A percentile compares a stretch with the other conserved stretches of the same genome.
These are phyloP conservation scores for Neoscytalidium dimidiatum DNA, from an alignment of 2,329 filamentous ascomycete genomes.

Conservation along the genomic window DNA sequence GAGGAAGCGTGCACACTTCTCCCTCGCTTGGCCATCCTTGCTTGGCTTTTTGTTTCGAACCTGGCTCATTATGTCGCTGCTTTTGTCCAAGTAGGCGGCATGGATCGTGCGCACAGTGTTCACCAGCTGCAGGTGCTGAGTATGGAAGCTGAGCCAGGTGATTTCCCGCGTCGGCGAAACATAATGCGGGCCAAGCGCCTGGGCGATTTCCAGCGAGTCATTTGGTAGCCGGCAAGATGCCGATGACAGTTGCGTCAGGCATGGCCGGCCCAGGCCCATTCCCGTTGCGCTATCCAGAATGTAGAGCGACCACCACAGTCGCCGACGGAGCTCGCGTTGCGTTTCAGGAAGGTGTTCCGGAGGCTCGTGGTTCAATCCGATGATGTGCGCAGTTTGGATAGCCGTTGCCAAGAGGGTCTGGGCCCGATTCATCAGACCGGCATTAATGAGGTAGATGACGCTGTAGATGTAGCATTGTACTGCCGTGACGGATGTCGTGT, in stretches of 20 bases:
- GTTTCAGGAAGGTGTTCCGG: slow-evolving; percentile 32
- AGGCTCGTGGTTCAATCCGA: slow-evolving; percentile 54
- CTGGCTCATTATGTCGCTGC: slow-evolving; percentile 25
- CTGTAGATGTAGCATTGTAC: slow-evolving; percentile 52
- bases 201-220: slow-evolving; percentile 36
- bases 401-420: slow-evolving; percentile 44
- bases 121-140: slow-evolving; percentile 40
- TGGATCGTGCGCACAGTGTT: slow-evolving; percentile 36
- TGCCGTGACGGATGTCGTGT: slow-evolving; percentile 43
- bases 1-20: slow-evolving; percentile 36
- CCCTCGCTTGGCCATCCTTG: slow-evolving; percentile 33
- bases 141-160: slow-evolving; percentile 43
- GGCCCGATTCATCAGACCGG: slow-evolving; percentile 52
- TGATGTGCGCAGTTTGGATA: slow-evolving; percentile 48
- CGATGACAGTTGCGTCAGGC: slow-evolving; percentile 35
- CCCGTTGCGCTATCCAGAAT: slow-evolving; percentile 48
- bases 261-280: slow-evolving; percentile 52
- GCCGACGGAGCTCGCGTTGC: slow-evolving; percentile 45
- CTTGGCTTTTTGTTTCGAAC: slow-evolving; percentile 26
- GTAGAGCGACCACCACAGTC: slow-evolving; percentile 48
- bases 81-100: slow-evolving; percentile 37
- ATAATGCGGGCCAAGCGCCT: slow-evolving; percentile 30
- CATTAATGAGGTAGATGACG: slow-evolving; percentile 50
- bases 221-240: slow-evolving; percentile 42
- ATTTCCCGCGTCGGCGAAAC: slow-evolving; percentile 25